Evolutionary conservation across 1,284 basidiomycete genomes (phyloP).

Genomic region (Inonotus obliquus): DNA sequence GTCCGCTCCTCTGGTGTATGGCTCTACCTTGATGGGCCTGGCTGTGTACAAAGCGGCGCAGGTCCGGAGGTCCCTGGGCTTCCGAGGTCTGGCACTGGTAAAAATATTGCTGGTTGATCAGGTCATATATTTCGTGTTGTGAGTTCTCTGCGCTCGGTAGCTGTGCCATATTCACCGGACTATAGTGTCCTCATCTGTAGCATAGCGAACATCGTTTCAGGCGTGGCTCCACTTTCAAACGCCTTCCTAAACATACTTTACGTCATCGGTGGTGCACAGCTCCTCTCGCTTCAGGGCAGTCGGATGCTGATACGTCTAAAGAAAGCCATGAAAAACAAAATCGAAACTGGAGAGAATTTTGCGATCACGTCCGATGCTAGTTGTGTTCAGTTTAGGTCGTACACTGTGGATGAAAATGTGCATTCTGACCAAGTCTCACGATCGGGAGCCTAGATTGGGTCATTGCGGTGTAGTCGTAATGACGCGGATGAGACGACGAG

Average conservation of each 20-base stretch:
- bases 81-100: background rate
- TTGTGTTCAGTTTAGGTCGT: background rate
- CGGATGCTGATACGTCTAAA: slow-evolving; percentile 2
- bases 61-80: background rate
- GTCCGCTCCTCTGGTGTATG: background rate
- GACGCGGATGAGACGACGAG: too few species aligned
- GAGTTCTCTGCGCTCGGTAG: background rate
- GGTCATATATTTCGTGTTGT: background rate
- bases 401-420: background rate
- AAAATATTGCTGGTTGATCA: background rate
- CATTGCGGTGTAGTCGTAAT: too few species aligned
- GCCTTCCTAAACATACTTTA: background rate
- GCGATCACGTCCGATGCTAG: background rate
- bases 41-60: background rate
- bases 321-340: background rate
- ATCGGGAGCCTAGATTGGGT: background rate
- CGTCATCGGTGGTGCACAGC: background rate
- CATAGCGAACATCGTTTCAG: background rate
- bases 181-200: background rate
- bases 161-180: background rate
- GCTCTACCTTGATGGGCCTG: background rate
- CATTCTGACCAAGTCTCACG: background rate
- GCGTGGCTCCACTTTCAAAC: background rate
- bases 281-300: background rate
- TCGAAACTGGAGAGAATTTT: background rate